Evolutionary conservation across 2,329 filamentous ascomycete species (phyloP).

Genomic region (Colletotrichum tabaci): DNA sequence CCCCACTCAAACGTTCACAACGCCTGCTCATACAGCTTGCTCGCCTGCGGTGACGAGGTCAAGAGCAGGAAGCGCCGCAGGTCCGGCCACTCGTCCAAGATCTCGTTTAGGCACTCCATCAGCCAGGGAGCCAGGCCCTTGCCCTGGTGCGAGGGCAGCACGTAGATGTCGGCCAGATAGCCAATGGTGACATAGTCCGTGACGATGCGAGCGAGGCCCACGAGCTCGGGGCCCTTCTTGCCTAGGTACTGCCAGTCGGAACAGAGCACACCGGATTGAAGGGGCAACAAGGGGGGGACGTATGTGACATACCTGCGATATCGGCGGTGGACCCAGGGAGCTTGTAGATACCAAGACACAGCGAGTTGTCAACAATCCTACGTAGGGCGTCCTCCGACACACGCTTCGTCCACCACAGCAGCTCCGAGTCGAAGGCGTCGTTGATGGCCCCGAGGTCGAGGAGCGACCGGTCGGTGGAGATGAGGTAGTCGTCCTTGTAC

Average conservation of each 20-base stretch:
- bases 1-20: constrained; percentile 62
- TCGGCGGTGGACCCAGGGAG: constrained; percentile 50
- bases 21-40: constrained; percentile 63
- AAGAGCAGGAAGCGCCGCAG: constrained; percentile 73
- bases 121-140: constrained; percentile 77
- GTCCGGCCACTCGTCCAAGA: constrained; percentile 68
- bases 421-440: constrained; percentile 67
- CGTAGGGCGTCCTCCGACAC: constrained; percentile 64
- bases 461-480: constrained; percentile 72
- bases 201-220: constrained; percentile 54
- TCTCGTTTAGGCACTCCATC: constrained; percentile 72
- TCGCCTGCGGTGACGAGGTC: constrained; percentile 54
- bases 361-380: constrained; percentile 69
- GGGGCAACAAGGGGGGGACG: constrained; percentile 2
- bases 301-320: constrained; percentile 49
- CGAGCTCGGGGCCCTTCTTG: constrained; percentile 51
- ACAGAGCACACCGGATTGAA: neutral
- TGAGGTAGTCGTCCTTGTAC: constrained; percentile 69
- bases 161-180: constrained; percentile 74
- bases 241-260: constrained; percentile 16
- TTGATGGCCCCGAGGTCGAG: constrained; percentile 70
- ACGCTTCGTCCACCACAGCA: constrained; percentile 73
- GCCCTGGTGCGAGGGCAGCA: constrained; percentile 72
- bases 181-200: constrained; percentile 42
- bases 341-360: constrained; percentile 73